Evolutionary conservation across 2,329 filamentous ascomycete species (phyloP).

Genomic region (Colletotrichum limetticola): DNA sequence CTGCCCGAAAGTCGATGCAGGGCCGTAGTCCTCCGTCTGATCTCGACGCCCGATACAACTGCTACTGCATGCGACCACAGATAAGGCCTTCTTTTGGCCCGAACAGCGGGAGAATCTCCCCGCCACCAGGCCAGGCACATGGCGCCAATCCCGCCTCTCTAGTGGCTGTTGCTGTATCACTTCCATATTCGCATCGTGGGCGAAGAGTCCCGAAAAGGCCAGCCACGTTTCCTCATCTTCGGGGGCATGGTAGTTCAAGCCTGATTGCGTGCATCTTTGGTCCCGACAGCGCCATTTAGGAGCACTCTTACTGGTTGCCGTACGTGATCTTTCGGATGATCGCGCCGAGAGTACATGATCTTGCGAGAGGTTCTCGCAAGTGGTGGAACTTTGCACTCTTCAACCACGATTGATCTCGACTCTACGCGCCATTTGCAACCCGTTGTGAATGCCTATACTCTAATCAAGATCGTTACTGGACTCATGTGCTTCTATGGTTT

Average conservation of each 20-base stretch:
- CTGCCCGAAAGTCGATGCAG: constrained; percentile 14
- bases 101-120: constrained; percentile 1
- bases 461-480: too few species aligned
- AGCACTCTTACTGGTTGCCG: not conserved
- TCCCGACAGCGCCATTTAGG: not conserved
- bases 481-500: not conserved
- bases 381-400: too few species aligned
- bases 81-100: not conserved
- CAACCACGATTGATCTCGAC: too few species aligned
- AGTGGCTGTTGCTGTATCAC: constrained; percentile 10
- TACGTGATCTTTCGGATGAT: not conserved
- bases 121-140: constrained; percentile 18
- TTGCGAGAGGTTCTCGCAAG: too few species aligned
- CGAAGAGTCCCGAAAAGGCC: not conserved
- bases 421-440: too few species aligned
- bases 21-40: not conserved
- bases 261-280: not conserved
- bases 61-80: not conserved
- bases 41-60: constrained; percentile 14
- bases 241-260: not conserved
- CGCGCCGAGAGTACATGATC: not conserved
- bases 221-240: not conserved
- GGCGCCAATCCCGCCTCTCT: constrained; percentile 28
- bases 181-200: not conserved
- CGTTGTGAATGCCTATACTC: too few species aligned